Evolutionary conservation across 768 basidiomycete species (phyloP).

Genomic region (Calocera cornea): DNA sequence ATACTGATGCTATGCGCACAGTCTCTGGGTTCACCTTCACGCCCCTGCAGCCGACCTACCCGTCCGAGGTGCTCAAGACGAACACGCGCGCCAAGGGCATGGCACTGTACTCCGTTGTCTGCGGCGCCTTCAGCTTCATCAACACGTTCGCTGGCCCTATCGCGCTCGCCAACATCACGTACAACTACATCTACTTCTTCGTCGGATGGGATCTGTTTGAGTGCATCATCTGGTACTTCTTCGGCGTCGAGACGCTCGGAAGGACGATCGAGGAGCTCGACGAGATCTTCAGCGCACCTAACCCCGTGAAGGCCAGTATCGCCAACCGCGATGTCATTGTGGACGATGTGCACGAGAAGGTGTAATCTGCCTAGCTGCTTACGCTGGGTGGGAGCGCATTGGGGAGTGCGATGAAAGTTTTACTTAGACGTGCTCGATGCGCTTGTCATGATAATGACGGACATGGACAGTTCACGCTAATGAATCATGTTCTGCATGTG

Average conservation of each 20-base stretch:
- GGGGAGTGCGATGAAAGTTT: too few relatives aligned
- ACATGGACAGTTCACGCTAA: too few relatives aligned
- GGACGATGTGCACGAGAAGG: slow-evolving; percentile 2
- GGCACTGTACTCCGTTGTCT: slow-evolving; percentile 33
- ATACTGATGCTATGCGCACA: background rate
- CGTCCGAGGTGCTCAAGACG: slow-evolving; percentile 42
- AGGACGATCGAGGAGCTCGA: slow-evolving; percentile 12
- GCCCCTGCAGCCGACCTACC: slow-evolving; percentile 45
- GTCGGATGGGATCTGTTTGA: slow-evolving; percentile 23
- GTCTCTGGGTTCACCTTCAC: slow-evolving; percentile 43
- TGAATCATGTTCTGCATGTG: too few relatives aligned
- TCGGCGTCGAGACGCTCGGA: slow-evolving; percentile 23
- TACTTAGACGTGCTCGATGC: too few relatives aligned
- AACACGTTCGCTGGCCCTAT: slow-evolving; percentile 41
- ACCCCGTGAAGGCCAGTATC: slow-evolving; percentile 7
- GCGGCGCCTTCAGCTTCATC: slow-evolving; percentile 27
- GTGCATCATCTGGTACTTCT: slow-evolving; percentile 21
- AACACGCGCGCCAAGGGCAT: slow-evolving; percentile 51
- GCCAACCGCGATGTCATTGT: background rate
- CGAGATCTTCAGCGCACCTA: slow-evolving; percentile 7
- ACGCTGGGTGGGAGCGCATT: too few relatives aligned
- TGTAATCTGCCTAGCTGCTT: too few relatives aligned
- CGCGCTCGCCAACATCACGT: slow-evolving; percentile 10
- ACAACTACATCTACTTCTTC: slow-evolving; percentile 16
- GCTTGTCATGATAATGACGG: too few relatives aligned